Evolutionary conservation across 768 basidiomycete species (phyloP).

Genomic region (Amyloporia xantha): DNA sequence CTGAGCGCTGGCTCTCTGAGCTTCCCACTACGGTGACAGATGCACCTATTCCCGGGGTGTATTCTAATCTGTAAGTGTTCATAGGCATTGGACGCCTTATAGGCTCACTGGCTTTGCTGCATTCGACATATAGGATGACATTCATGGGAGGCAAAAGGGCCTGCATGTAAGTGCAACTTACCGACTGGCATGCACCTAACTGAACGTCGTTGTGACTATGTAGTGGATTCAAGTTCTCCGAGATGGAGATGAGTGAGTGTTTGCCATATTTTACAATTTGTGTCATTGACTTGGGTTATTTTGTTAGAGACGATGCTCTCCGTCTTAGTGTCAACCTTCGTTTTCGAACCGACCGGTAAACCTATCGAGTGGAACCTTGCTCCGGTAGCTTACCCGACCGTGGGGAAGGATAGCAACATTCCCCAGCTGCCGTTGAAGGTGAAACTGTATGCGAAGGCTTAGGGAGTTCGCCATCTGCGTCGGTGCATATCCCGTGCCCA

Average conservation of each 20-base stretch:
- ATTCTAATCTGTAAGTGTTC: slow-evolving; percentile 9
- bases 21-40: slow-evolving; percentile 9
- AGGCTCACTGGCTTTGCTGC: no score
- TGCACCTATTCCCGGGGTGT: slow-evolving; percentile 13
- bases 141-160: slow-evolving; percentile 37
- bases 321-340: background rate
- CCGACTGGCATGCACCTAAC: no score
- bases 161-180: slow-evolving; percentile 33
- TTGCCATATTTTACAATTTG: background rate
- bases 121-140: slow-evolving; percentile 36
- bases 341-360: background rate
- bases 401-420: background rate
- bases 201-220: no score
- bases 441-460: background rate
- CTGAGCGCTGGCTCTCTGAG: slow-evolving; percentile 18
- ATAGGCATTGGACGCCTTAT: background rate
- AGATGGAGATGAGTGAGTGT: slow-evolving; percentile 2
- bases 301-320: background rate
- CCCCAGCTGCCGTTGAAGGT: slow-evolving; percentile 8
- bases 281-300: background rate
- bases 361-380: background rate
- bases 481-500: no score
- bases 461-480: no score
- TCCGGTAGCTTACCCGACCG: background rate
- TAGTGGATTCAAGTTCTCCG: slow-evolving; percentile 1